These are phyloP conservation scores for Nyssa sinensis DNA, from an alignment of 148 eudicot genomes.

Conservation along the genomic window DNA sequence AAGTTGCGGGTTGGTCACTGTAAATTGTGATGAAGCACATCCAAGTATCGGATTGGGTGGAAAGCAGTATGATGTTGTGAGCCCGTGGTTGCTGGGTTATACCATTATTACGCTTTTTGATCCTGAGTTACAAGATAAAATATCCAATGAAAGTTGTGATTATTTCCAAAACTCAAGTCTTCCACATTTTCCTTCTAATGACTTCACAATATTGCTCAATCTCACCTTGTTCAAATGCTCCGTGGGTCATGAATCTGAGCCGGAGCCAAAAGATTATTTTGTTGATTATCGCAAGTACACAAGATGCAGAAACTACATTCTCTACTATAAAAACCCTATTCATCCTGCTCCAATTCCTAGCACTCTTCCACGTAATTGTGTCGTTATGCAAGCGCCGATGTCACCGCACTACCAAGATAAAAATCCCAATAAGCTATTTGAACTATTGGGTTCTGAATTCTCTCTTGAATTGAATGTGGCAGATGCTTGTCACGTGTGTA, in stretches of 20 bases:
- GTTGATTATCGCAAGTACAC: background rate
- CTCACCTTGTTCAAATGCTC: slow-evolving; percentile 5
- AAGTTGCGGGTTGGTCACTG: too few relatives aligned
- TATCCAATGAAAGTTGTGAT: background rate
- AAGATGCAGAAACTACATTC: background rate
- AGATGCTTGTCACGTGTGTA: background rate
- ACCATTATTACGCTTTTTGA: too few relatives aligned
- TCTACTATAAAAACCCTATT: background rate
- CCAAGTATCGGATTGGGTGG: too few relatives aligned
- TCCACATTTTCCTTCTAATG: background rate
- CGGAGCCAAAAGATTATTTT: background rate
- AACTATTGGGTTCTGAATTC: background rate
- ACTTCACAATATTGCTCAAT: background rate
- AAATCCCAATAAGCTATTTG: background rate
- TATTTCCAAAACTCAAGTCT: background rate
- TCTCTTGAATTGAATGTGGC: background rate
- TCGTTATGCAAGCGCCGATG: background rate
- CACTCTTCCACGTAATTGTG: background rate
- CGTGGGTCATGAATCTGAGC: too few relatives aligned
- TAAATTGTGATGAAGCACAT: too few relatives aligned
- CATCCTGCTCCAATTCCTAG: background rate
- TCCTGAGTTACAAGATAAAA: too few relatives aligned
- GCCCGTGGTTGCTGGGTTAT: too few relatives aligned
- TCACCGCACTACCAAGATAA: background rate
- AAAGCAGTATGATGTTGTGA: too few relatives aligned